These are phyloP conservation scores for Dissophora ornata DNA, from an alignment of 192 early-diverging fungal species.

Conservation along the genomic window DNA sequence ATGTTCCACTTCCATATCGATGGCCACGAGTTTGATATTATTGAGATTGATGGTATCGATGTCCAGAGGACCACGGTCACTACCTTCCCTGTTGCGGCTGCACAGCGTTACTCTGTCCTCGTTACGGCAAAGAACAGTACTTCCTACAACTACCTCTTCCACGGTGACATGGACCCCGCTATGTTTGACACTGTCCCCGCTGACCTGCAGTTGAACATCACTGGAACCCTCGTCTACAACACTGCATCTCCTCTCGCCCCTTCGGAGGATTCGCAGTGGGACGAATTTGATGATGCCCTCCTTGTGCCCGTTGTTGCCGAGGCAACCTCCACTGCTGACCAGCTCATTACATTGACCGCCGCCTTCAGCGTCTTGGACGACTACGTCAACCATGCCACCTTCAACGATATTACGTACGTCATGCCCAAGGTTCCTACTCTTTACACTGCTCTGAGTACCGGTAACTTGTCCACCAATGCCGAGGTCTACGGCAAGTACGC, in stretches of 20 bases:
- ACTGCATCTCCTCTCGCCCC: constrained; percentile 26
- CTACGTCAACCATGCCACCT: constrained; percentile 82
- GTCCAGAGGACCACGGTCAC: constrained; percentile 65
- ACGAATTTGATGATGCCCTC: constrained; percentile 64
- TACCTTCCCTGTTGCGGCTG: constrained; percentile 71
- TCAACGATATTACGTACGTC: constrained; percentile 80
- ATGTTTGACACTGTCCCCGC: constrained; percentile 80
- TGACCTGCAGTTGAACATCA: constrained; percentile 67
- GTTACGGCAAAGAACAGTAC: constrained; percentile 75
- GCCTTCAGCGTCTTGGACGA: constrained; percentile 74
- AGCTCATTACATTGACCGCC: constrained; percentile 66
- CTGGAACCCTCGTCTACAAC: constrained; percentile 67
- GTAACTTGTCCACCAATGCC: constrained; percentile 58
- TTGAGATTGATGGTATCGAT: constrained; percentile 85
- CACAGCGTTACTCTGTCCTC: constrained; percentile 85
- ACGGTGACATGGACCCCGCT: constrained; percentile 78
- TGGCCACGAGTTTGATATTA: constrained; percentile 79
- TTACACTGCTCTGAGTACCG: constrained; percentile 72
- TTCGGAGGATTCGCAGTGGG: constrained; percentile 54
- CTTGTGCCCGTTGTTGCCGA: constrained; percentile 63
- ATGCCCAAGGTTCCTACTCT: constrained; percentile 73
- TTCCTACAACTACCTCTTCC: constrained; percentile 73
- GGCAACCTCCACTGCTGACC: constrained; percentile 58
- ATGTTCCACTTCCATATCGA: constrained; percentile 86
- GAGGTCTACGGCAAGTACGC: constrained; percentile 74